Percentiles rank a stretch among this genome's conserved stretches.
phyloP scores from a whole-genome alignment of 257 asterid species.

The Agastache rugosa region DNA sequence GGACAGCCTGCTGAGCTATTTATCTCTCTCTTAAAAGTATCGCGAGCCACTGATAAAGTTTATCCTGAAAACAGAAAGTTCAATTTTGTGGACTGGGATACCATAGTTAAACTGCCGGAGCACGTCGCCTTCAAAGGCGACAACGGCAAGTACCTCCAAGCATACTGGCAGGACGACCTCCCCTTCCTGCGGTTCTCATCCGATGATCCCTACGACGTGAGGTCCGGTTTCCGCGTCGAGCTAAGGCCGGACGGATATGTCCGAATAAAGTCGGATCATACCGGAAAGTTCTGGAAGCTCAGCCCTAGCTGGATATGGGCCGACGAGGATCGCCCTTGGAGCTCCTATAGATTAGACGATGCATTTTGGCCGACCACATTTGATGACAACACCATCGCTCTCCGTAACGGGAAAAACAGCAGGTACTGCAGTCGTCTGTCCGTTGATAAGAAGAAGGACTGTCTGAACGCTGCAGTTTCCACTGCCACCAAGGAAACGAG shows the following conservation, averaged over 20 bases:
- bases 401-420: not conserved
- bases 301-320: not conserved
- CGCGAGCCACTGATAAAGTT: too few species aligned
- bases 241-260: not conserved
- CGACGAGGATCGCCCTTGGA: not conserved
- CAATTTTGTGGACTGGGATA: not conserved
- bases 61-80: too few species aligned
- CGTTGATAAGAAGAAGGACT: too few species aligned
- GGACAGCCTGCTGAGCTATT: not conserved
- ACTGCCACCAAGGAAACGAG: not conserved
- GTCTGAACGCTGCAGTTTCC: too few species aligned
- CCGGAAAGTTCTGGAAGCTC: not conserved
- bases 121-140: not conserved
- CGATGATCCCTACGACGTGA: not conserved
- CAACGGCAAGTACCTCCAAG: not conserved
- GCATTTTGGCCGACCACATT: not conserved
- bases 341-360: not conserved
- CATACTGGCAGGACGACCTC: not conserved
- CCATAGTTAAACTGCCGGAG: not conserved
- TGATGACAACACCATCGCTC: not conserved
- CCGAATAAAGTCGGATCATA: not conserved
- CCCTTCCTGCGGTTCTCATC: not conserved
- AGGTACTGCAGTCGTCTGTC: not conserved
- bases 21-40: too few species aligned
- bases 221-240: not conserved